Conservation (phyloP, 805 yeast species). For the Lipomyces kockii region DNA sequence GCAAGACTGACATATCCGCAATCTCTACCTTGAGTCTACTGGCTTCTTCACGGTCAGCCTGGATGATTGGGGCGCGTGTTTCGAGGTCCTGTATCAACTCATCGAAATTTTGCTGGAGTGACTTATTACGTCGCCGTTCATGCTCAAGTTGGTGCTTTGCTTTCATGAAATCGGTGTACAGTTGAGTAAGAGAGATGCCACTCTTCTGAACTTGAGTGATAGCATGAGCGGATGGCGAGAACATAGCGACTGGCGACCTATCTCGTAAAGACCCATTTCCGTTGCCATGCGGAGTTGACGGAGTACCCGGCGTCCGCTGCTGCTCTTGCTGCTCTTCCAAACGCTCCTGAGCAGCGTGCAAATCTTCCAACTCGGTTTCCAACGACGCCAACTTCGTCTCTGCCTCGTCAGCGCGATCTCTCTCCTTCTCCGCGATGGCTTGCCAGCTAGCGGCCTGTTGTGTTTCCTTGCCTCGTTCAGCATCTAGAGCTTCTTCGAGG, state of each 20-base stretch:
- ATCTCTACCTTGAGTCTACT: constrained; percentile 60
- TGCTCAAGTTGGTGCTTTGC: constrained; percentile 67
- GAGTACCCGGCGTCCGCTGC: constrained; percentile 24
- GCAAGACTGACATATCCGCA: constrained; percentile 56
- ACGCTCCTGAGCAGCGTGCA: constrained; percentile 33
- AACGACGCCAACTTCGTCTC: constrained; percentile 52
- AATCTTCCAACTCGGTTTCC: constrained; percentile 49
- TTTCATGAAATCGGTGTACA: constrained; percentile 66
- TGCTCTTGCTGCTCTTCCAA: constrained; percentile 12
- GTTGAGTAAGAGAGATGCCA: constrained; percentile 63
- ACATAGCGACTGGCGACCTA: constrained; percentile 37
- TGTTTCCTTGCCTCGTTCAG: constrained; percentile 49
- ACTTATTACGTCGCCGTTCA: constrained; percentile 72
- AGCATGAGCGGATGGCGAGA: constrained; percentile 64
- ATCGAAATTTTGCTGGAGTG: constrained; percentile 71
- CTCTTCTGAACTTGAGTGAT: constrained; percentile 54
- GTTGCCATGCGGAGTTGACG: constrained; percentile 22
- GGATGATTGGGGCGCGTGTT: constrained; percentile 73
- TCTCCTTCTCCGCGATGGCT: constrained; percentile 48
- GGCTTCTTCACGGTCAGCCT: constrained; percentile 66
- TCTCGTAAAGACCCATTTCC: constrained; percentile 20
- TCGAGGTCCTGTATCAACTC: constrained; percentile 76
- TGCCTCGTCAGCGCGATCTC: constrained; percentile 46
- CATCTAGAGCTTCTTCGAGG: constrained; percentile 56
- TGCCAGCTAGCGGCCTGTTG: constrained; percentile 47